Conservation (phyloP, 192 early-diverging fungal genomes). For the Anaeromyces robustus region DNA sequence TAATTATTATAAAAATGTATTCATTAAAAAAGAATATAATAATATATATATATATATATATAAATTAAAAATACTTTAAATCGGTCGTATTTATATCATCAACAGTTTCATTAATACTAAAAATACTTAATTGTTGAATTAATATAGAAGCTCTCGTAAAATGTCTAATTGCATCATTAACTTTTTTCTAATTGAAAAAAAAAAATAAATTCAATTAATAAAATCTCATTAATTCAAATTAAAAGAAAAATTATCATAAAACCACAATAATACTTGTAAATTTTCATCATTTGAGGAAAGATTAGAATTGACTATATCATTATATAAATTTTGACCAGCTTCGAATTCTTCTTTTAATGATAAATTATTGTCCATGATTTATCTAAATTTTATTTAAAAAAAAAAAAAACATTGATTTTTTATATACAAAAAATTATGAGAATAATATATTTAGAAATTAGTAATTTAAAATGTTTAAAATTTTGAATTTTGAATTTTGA, state of each 20-base stretch:
- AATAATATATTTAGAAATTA: too few relatives aligned
- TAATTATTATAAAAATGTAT: neutral
- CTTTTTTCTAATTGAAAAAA: conserved; percentile 33
- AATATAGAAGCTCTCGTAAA: conserved; percentile 25
- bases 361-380: neutral
- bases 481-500: too few relatives aligned
- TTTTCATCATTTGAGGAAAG: conserved; percentile 23
- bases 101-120: conserved; percentile 72
- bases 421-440: too few relatives aligned
- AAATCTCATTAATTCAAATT: too few relatives aligned
- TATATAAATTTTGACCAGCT: neutral
- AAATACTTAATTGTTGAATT: conserved; percentile 47
- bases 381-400: neutral
- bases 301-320: conserved; percentile 17
- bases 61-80: conserved; percentile 25
- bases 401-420: neutral
- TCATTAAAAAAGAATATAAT: neutral
- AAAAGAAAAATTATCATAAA: too few relatives aligned
- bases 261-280: conserved; percentile 11
- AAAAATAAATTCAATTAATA: too few relatives aligned
- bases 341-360: neutral
- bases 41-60: neutral
- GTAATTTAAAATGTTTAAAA: too few relatives aligned
- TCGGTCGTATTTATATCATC: conserved; percentile 77
- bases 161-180: conserved; percentile 21